These are phyloP conservation scores for Tuber indicum DNA, from an alignment of 495 filamentous ascomycete genomes.

Conservation along the genomic window DNA sequence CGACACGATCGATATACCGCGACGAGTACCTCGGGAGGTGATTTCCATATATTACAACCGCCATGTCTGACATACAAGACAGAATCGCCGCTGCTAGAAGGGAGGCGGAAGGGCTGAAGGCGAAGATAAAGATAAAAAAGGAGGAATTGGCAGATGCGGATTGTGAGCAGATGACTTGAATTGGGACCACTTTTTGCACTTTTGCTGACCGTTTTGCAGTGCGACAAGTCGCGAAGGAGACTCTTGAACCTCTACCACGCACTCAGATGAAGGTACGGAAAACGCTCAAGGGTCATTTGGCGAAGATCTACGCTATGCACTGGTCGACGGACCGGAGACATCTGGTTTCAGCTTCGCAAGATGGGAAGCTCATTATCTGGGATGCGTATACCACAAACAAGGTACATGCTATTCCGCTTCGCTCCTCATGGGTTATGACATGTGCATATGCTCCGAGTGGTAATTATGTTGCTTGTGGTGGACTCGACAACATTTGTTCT, in stretches of 20 bases:
- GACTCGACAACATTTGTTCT: conserved; percentile 98
- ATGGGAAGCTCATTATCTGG: conserved; percentile 99
- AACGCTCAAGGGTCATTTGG: conserved; percentile 92
- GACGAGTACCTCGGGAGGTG: conserved; percentile 8
- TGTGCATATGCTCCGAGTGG: conserved; percentile 98
- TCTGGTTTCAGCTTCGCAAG: conserved; percentile 95
- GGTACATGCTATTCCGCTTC: conserved; percentile 95
- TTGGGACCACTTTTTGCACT: conserved; percentile 10
- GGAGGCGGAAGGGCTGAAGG: conserved; percentile 96
- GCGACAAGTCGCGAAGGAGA: conserved; percentile 78
- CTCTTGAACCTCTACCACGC: conserved; percentile 80
- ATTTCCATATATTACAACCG: conserved; percentile 4
- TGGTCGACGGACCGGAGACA: conserved; percentile 99
- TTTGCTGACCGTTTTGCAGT: conserved; percentile 52
- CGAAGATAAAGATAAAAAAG: conserved; percentile 98
- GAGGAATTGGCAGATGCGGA: conserved; percentile 97
- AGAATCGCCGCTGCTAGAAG: conserved; percentile 94
- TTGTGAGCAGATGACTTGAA: conserved; percentile 50
- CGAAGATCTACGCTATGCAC: conserved; percentile 99
- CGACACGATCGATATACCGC: conserved; percentile 18
- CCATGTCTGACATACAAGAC: conserved; percentile 58
- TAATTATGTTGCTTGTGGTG: conserved; percentile 96
- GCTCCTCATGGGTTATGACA: conserved; percentile 99
- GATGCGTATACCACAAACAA: conserved; percentile 99
- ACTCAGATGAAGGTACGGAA: conserved; percentile 94